Evolutionary conservation across 2,329 filamentous ascomycete species (phyloP), one percentile per base, ranked within the genome.

Genomic region (Colletotrichum sp.): DNA sequence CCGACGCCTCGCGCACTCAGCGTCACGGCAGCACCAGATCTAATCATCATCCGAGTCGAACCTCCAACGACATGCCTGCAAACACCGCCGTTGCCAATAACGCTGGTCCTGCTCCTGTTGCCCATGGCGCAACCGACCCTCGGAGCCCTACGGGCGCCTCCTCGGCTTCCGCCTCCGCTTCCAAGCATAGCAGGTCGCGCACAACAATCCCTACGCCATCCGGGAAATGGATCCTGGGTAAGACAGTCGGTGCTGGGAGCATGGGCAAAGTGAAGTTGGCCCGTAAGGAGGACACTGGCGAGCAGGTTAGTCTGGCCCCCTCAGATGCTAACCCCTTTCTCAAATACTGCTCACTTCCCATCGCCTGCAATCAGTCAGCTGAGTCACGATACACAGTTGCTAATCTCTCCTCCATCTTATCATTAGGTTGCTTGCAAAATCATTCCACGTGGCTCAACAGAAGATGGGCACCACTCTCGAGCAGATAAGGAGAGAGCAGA

Each of bases 261-360:
- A 99, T 99, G 97, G 97, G 97, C 78, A 98, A 98, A 85, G 97
- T 99, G 77, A 98, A 98, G 87, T 89, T 99, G 79, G 97, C 97
- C 28, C 95, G 95, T 80, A 97, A 97, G 85, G 91, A 94, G 79
- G 96, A 98, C 81, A 95, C 94, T 24, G 94, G 94, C 80, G 97
- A 98, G 88, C 95, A 98, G 92, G 95, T 96, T 87, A 80, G 89
- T 86, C 34, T 26, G 10, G n/a, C 24, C 28, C 28, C n/a, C 48
- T 52, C 43, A 52, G n/a, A 52, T 52, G 26, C 16, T 26, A 21
- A 15, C 30, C 30, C 28, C 30, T 71, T 66, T 56, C 56, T 21
- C 30, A 24, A 61, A 61, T 32, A n/a, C 8, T 61, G 56, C 56
- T 30, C 26, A 60, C 6, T 60, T 60, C 18, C 56, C 30, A 30